Evolutionary conservation across 2,329 filamentous ascomycete species (phyloP).

Genomic region (Microsporum audouinii): DNA sequence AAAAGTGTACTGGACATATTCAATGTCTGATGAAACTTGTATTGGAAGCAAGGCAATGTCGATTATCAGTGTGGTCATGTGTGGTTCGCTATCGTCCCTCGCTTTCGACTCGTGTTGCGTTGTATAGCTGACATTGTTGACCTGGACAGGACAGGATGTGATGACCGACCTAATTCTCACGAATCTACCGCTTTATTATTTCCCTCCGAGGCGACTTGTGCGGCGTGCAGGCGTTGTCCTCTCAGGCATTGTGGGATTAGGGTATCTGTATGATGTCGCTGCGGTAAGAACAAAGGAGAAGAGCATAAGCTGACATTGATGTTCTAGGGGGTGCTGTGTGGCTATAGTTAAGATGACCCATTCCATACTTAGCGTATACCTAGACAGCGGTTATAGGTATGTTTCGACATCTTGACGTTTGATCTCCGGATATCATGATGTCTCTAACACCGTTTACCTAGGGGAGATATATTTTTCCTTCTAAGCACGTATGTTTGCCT

Average conservation of each 20-base stretch:
- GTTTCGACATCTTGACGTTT: background rate
- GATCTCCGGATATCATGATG: background rate
- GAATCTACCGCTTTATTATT: slow-evolving; percentile 3
- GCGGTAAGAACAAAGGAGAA: background rate
- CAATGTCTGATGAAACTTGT: slow-evolving; percentile 15
- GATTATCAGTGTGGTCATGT: background rate
- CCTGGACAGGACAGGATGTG: background rate
- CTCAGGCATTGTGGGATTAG: slow-evolving; percentile 33
- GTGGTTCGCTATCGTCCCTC: background rate
- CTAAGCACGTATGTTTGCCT: slow-evolving; percentile 16
- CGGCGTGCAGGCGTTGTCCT: slow-evolving; percentile 30
- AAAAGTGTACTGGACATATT: slow-evolving; percentile 34
- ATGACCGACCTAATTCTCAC: background rate
- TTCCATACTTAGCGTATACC: slow-evolving; percentile 25
- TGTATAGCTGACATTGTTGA: background rate
- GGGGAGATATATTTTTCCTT: slow-evolving; percentile 12
- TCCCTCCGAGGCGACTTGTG: slow-evolving; percentile 10
- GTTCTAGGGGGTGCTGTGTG: slow-evolving; percentile 29
- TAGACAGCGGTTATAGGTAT: slow-evolving; percentile 27
- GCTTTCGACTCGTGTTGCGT: background rate
- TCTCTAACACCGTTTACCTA: slow-evolving; percentile 6
- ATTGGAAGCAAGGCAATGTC: background rate
- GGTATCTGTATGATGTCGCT: slow-evolving; percentile 28
- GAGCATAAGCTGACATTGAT: background rate
- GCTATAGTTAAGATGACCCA: slow-evolving; percentile 33